These are phyloP conservation scores for Podaxis pistillaris DNA, from an alignment of 768 basidiomycete genomes.

Conservation along the genomic window DNA sequence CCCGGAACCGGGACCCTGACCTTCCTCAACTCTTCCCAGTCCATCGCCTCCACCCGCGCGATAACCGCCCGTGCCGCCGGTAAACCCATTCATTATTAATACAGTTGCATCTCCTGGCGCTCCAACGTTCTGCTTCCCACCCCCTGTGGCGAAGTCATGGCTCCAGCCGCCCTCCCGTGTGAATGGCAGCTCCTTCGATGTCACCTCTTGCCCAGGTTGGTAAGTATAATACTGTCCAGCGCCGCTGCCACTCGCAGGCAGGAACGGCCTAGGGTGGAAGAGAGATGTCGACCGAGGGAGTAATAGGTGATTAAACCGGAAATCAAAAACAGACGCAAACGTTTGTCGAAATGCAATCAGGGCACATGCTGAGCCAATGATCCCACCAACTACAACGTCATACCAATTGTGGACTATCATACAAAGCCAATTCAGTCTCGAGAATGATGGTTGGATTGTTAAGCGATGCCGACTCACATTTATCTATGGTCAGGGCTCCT, in stretches of 20 bases:
- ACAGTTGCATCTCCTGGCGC: slow-evolving; percentile 44
- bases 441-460: not conserved
- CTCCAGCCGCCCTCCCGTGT: slow-evolving; percentile 48
- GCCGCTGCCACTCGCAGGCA: slow-evolving; percentile 19
- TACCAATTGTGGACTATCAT: slow-evolving; percentile 52
- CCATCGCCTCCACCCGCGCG: not conserved
- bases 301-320: slow-evolving; percentile 56
- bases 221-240: slow-evolving; percentile 35
- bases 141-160: slow-evolving; percentile 23
- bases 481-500: slow-evolving; percentile 55
- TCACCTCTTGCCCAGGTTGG: slow-evolving; percentile 25
- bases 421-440: slow-evolving; percentile 21
- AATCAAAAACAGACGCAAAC: slow-evolving; percentile 56
- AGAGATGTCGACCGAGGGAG: slow-evolving; percentile 50
- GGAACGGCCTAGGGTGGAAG: slow-evolving; percentile 34
- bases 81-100: slow-evolving; percentile 13
- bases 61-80: slow-evolving; percentile 3
- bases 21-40: not conserved
- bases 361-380: slow-evolving; percentile 48
- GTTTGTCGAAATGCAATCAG: slow-evolving; percentile 54
- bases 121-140: slow-evolving; percentile 34
- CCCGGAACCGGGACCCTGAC: not conserved
- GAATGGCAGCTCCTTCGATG: slow-evolving; percentile 35
- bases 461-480: slow-evolving; percentile 34
- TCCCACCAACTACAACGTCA: slow-evolving; percentile 51